These are phyloP conservation scores for Umbelopsis sp. DNA, from an alignment of 192 early-diverging fungal genomes.

Conservation along the genomic window DNA sequence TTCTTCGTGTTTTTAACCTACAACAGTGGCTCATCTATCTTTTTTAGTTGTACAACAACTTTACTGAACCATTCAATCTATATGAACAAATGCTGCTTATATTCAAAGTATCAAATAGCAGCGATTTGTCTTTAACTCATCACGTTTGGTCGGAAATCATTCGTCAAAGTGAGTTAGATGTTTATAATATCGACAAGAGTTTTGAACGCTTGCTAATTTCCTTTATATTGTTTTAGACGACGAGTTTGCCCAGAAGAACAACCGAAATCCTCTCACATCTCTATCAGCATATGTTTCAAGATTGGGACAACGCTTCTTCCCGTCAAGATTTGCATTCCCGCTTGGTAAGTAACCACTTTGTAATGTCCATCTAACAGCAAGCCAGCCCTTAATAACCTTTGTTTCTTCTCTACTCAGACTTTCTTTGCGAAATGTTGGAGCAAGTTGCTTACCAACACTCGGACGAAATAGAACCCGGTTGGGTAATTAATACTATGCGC, in stretches of 20 bases:
- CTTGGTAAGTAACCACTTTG: background rate
- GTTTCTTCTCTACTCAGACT: background rate
- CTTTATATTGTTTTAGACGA: background rate
- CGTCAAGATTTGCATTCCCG: conserved; percentile 9
- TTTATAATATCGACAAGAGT: background rate
- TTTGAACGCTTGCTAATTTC: too few species aligned
- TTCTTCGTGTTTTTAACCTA: background rate
- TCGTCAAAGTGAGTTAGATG: conserved; percentile 3
- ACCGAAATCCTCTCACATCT: background rate
- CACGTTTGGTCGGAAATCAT: conserved; percentile 18
- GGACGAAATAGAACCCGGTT: conserved; percentile 2
- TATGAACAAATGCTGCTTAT: conserved; percentile 57
- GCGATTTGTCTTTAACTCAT: conserved; percentile 33
- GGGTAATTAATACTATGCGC: conserved; percentile 6
- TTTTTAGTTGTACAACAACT: conserved; percentile 53
- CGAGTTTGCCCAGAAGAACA: background rate
- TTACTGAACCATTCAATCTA: conserved; percentile 52
- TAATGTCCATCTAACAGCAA: too few species aligned
- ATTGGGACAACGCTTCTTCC: conserved; percentile 12
- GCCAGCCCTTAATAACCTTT: too few species aligned
- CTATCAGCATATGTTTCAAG: conserved; percentile 19
- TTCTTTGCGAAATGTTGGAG: conserved; percentile 11
- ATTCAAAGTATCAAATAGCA: conserved; percentile 58
- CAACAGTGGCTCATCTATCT: conserved; percentile 38
- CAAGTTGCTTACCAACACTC: background rate